These are phyloP conservation scores for Claviceps sp. DNA, from an alignment of 2,329 filamentous ascomycete genomes.

Conservation along the genomic window DNA sequence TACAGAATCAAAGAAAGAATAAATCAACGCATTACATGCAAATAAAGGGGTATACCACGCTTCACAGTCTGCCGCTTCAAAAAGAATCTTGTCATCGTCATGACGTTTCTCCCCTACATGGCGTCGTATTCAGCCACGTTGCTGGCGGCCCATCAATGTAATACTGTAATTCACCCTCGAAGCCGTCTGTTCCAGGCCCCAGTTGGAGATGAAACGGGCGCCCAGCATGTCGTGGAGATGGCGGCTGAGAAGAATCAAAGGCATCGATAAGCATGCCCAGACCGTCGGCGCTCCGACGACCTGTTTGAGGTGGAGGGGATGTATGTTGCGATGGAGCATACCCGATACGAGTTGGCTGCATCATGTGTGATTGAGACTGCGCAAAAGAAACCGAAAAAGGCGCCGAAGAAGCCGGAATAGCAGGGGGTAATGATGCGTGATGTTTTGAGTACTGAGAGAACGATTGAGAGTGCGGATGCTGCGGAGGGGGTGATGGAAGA, in stretches of 20 bases:
- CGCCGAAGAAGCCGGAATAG: constrained; percentile 7
- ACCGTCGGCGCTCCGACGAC: constrained; percentile 16
- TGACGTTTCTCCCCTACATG: neutral
- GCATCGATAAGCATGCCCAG: constrained; percentile 29
- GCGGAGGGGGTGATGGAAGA: constrained; percentile 4
- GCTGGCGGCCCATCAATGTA: constrained; percentile 25
- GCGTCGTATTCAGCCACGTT: constrained; percentile 6
- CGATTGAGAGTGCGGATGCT: constrained; percentile 4
- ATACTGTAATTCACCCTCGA: constrained; percentile 30
- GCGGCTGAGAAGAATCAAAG: constrained; percentile 20
- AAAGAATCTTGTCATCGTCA: neutral
- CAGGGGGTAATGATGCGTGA: constrained; percentile 11
- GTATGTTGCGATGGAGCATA: constrained; percentile 8
- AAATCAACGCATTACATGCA: too few relatives aligned
- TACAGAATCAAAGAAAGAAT: too few relatives aligned
- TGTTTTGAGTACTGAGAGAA: constrained; percentile 5
- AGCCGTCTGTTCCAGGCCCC: constrained; percentile 29
- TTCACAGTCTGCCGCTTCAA: too few relatives aligned
- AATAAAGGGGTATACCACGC: too few relatives aligned
- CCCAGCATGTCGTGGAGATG: constrained; percentile 6
- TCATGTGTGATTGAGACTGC: constrained; percentile 6
- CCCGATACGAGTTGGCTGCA: constrained; percentile 4
- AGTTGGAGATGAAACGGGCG: constrained; percentile 10
- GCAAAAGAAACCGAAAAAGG: constrained; percentile 11
- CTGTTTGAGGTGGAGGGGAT: constrained; percentile 3